Evolutionary conservation across 164 flowering plant species (phyloP), one percentile per base, ranked within the genome.

Genomic region (Vitis rupestris): DNA sequence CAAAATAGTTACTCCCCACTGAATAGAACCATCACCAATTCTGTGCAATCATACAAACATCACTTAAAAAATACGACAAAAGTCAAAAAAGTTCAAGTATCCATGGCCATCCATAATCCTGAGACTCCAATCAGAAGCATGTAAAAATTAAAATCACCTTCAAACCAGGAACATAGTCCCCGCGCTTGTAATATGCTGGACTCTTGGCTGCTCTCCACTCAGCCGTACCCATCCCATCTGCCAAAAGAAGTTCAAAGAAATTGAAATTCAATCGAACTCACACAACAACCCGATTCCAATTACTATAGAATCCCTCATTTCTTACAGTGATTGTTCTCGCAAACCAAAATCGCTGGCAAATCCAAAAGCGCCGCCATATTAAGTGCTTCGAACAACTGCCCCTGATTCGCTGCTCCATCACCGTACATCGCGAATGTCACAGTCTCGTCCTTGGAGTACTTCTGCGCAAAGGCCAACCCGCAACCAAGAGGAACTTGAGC

Each of bases 191-290:
- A 69, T 96, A 96, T 3, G 97, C 79, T 0, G 99, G 93, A 80
- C 95, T 93, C 87, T 96, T 96, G 0, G 98, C 92, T 0, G 99
- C 97, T 72, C 98, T 89, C 98, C 98, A 96, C 66, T 93, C 99
- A 1, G 99, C 98, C 0, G 98, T 96, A 12, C 99, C 99, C 99
- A 96, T 93, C 15, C 99, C 99, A 87, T 96, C 98, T 96, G 71
- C 75, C 27, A 75, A n/a, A 55, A 54, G 10, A 13, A 30, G 54
- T 30, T 14, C 37, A 68, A 69, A 23, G 1, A 10, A 48, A 69
- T 4, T 62, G 14, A 66, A 69, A 30, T 27, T 12, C 48, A 44
- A 60, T 37, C 16, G 8, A 56, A 57, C 14, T 47, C 54, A 16
- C 15, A 37, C 7, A 37, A 37, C 44, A 58, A 5, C 51, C 27